These are phyloP conservation scores for Pontederia crassipes DNA, from an alignment of 176 grass and related monocot genomes.

Conservation along the genomic window DNA sequence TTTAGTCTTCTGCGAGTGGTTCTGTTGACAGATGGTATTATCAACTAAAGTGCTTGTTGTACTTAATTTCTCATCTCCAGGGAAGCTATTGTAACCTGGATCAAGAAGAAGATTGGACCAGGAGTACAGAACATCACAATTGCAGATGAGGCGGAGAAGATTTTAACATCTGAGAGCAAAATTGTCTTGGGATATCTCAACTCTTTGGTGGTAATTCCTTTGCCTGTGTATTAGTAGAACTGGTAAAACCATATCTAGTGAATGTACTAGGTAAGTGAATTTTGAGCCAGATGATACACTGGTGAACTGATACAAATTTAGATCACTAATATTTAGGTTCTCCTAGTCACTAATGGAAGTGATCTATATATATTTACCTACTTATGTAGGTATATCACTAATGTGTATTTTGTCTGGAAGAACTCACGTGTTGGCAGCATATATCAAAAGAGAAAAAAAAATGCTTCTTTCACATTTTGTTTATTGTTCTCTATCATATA, in stretches of 20 bases:
- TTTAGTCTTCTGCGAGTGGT: no score
- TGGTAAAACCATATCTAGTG: background rate
- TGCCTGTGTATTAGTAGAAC: background rate
- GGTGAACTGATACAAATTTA: no score
- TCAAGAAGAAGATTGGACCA: constrained; percentile 89
- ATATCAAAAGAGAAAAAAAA: no score
- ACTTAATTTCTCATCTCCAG: constrained; percentile 8
- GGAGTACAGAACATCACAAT: constrained; percentile 57
- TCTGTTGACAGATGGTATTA: no score
- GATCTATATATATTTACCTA: no score
- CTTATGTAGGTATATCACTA: no score
- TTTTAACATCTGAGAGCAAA: constrained; percentile 53
- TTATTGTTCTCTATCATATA: no score
- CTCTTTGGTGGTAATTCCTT: constrained; percentile 48
- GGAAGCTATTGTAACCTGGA: constrained; percentile 72
- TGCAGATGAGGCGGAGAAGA: constrained; percentile 52
- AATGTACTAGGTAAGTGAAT: background rate
- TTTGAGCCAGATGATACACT: background rate
- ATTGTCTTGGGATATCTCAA: constrained; percentile 50
- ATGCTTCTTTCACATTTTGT: no score
- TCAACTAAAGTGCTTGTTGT: background rate
- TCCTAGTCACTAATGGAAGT: background rate
- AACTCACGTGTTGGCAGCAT: no score
- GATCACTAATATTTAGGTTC: background rate
- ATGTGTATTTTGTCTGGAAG: background rate